Percentiles rank a stretch among this genome's conserved stretches.
These are phyloP conservation scores for Miscanthus lutarioriparius DNA, from an alignment of 176 grass and related monocot species.

Conservation along the genomic window DNA sequence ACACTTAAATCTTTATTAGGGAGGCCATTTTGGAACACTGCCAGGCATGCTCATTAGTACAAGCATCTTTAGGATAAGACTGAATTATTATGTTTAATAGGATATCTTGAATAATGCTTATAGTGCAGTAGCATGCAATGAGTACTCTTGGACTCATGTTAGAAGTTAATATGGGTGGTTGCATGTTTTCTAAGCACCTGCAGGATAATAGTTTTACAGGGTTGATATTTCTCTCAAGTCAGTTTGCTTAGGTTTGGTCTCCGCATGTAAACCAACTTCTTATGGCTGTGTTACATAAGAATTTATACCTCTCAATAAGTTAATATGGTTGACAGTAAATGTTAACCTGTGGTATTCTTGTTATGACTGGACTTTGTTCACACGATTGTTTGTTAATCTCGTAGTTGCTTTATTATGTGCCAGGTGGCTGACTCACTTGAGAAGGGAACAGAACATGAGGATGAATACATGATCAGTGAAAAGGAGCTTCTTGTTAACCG, in stretches of 20 bases:
- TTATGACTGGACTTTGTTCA: background rate
- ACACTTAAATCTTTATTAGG: background rate
- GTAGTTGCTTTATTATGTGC: constrained; percentile 37
- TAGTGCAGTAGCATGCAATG: background rate
- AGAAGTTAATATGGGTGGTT: background rate
- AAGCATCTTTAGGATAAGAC: background rate
- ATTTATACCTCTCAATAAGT: background rate
- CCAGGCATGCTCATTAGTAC: background rate
- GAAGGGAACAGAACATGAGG: constrained; percentile 99
- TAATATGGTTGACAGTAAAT: constrained; percentile 20
- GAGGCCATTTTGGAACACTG: background rate
- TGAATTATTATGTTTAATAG: background rate
- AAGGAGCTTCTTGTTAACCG: constrained; percentile 96
- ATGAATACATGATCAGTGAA: constrained; percentile 99
- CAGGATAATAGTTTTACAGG: background rate
- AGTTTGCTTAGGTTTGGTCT: background rate
- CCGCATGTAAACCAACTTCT: background rate
- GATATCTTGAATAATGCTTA: background rate
- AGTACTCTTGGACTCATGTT: background rate
- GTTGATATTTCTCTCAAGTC: background rate
- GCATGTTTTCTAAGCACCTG: background rate
- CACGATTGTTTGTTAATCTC: background rate
- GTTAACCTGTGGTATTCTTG: background rate
- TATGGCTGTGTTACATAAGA: background rate
- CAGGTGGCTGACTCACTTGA: constrained; percentile 98